Evolutionary conservation across 139 green algal species (phyloP).

Genomic region (Desmodesmus armatus): DNA sequence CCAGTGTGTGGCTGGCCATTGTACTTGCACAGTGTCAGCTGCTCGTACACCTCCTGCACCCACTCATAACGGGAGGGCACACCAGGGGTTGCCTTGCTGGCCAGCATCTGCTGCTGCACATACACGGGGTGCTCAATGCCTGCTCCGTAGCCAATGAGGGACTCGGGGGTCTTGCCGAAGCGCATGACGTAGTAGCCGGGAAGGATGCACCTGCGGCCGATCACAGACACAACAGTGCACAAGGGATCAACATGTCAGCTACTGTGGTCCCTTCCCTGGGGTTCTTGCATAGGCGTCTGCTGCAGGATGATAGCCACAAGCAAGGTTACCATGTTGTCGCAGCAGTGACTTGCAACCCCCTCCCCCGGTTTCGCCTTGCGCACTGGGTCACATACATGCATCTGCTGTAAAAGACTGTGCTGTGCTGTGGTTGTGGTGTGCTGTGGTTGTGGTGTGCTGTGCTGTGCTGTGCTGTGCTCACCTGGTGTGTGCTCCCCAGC

Average conservation of each 20-base stretch:
- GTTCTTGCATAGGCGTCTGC: no score
- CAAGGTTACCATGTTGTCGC: not conserved
- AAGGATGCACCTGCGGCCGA: constrained; percentile 4
- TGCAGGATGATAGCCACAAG: not conserved
- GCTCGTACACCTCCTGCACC: constrained; percentile 23
- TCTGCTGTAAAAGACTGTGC: not conserved
- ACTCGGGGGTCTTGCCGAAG: not conserved
- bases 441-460: no score
- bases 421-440: no score
- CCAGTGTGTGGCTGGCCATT: constrained; percentile 5
- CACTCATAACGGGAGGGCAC: not conserved
- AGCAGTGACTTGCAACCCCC: not conserved
- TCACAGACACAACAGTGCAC: not conserved
- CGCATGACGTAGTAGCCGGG: constrained; percentile 20
- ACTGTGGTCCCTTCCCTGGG: no score
- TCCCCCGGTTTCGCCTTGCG: not conserved
- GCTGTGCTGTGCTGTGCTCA: not conserved
- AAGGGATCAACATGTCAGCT: not conserved
- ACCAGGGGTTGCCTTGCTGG: constrained; percentile 4
- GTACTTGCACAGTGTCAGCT: constrained; percentile 20
- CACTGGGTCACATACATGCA: not conserved
- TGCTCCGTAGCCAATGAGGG: not conserved
- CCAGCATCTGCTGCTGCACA: not conserved
- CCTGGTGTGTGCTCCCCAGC: not conserved
- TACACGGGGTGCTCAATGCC: constrained; percentile 21